Evolutionary conservation across 192 early-diverging fungal genomes (phyloP), one percentile per base, ranked within the genome.

Genomic region (Polychytrium aggregatum): DNA sequence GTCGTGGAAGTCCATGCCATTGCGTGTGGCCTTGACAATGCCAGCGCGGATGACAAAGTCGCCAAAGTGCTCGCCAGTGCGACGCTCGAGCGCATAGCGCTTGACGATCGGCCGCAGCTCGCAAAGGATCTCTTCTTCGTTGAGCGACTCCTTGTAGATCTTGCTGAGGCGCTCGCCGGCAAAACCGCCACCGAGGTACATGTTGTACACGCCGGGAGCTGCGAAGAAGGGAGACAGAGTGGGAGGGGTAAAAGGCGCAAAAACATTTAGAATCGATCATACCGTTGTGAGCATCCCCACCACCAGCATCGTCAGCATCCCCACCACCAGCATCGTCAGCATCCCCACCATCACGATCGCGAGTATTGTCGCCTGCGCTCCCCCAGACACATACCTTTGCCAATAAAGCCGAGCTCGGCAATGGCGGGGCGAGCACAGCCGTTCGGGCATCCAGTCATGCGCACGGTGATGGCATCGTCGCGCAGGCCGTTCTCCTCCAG

Each of bases 401-500:
- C 92, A 17, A 97, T 82, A 53, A 92, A 90, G 2, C 86, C 92
- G 55, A 97, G 86, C 63, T 97, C 92, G 36, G 88, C 90, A 46
- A 91, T 79, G 57, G 88, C 87, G 9, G 92, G 92, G 20, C 92
- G 73, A 2, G 92, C 92, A 56, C 92, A 97, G 54, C 90, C 90
- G 63, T 97, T 97, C n/a, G 92, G 92, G 59, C 92, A 97, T 44
- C 92, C 92, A 0, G 93, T 97, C 93, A 97, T 97, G 52, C 93
- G 79, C 52, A 97, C 88, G 20, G 85, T 86, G 55, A 97, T 88
- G 43, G 87, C 86, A 59, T 97, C 87, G 29, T 88, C 64, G 37
- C 83, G 67, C 47, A 97, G 54, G 10, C 93, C 93, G 28, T 81
- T 65, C 42, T 78, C 78, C 52, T 88, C 86, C 49, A 97, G 68